Base-by-base conservation (phyloP, 176 grass and related monocot genomes). In the Olyra latifolia region DNA sequence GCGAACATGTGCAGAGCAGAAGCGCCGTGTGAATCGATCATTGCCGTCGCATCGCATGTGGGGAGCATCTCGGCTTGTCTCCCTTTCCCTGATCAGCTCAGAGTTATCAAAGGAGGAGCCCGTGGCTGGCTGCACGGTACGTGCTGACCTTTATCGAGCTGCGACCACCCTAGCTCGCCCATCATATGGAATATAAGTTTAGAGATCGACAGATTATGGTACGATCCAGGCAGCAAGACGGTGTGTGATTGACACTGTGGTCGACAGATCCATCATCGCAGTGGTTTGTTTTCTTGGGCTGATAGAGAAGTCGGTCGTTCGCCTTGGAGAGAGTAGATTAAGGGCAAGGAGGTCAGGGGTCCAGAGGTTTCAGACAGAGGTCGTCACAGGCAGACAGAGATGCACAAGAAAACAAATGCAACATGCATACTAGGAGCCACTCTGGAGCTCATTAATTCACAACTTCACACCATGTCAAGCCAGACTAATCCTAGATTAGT, bases 61-160 rank as follows among this genome's bases (percentile, higher is more conserved):
- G 74, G 62, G 66, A n/a, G 89, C 80, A 87, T 91, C 84, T 77
- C 55, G 47, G 22, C 46, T 10, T 46, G 55, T 75, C 52, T 17
- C 72, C 75, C 74, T 67, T 81, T 89, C 17, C 69, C 38, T 42
- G 39, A 64, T 84, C 87, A 84, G 53, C 54, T 40, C 76, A 27
- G 49, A 68, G 52, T 54, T 79, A 73, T 72, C 55, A 64, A 72
- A 65, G 39, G 44, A 16, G 29, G 28, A 41, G 82, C 32, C 32
- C 32, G 5, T 35, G 32, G 32, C 32, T 61, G 61, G 75, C 46
- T 64, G 65, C 66, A 28, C 16, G 55, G 75, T 63, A 46, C 2
- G 32, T 35, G 32, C 32, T 35, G 32, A 35, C 32, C 32, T 35
- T 35, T 35, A 35, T 35, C 32, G 32, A 35, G 32, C 32, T 35